Conservation (phyloP, 257 asterid genomes). For the Solanum tarijense region DNA sequence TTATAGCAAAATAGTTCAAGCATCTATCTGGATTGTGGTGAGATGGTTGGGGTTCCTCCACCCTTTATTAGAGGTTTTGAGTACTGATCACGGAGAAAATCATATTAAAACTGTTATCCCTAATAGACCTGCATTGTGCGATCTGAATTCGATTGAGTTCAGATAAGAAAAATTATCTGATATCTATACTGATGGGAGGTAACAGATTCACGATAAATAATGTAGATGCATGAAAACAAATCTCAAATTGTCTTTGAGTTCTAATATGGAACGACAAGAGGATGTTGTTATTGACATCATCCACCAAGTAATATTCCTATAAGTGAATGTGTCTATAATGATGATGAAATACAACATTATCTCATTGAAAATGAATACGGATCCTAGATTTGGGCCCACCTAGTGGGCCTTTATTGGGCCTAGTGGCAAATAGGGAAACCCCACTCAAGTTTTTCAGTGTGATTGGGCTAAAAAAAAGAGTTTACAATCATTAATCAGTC, state of each 20-base stretch:
- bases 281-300: not conserved
- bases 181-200: too few relatives aligned
- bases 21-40: not conserved
- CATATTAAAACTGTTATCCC: rapidly evolving
- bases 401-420: not conserved
- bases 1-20: not conserved
- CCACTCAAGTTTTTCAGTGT: not conserved
- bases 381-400: not conserved
- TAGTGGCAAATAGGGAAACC: not conserved
- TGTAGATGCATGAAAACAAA: too few relatives aligned
- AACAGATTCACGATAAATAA: not conserved
- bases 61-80: not conserved
- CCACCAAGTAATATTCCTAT: not conserved
- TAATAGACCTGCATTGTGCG: not conserved
- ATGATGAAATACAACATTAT: not conserved
- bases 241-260: not conserved
- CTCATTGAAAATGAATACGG: not conserved
- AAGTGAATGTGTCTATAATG: not conserved
- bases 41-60: rapidly evolving
- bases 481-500: not conserved
- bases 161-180: too few relatives aligned
- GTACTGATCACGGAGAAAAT: not conserved
- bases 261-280: not conserved
- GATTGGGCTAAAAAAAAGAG: not conserved
- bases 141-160: not conserved